Conservation (phyloP, 176 grass and related monocot species). For the Panicum miliaceum region DNA sequence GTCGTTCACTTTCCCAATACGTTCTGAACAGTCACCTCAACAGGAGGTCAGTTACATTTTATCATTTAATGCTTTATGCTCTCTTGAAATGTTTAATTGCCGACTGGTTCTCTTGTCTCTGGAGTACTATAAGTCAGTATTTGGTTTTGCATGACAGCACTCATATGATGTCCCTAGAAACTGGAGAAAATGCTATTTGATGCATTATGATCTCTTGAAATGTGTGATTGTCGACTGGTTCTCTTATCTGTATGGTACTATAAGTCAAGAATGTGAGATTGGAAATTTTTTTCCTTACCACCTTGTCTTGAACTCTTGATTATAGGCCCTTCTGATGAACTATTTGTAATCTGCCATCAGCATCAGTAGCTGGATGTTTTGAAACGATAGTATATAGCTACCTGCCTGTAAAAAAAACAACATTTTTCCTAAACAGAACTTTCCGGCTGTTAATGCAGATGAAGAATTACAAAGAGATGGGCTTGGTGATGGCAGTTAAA, state of each 20-base stretch:
- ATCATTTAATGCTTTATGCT: constrained; percentile 20
- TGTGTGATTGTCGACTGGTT: background rate
- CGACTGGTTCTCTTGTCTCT: background rate
- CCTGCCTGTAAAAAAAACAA: background rate
- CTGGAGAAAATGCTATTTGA: background rate
- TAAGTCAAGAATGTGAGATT: background rate
- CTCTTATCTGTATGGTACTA: no score
- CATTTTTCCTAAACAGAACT: background rate
- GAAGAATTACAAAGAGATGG: constrained; percentile 87
- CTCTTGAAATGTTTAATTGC: background rate
- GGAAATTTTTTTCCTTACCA: background rate
- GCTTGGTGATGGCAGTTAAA: constrained; percentile 68
- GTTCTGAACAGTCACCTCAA: constrained; percentile 57
- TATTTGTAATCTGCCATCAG: background rate
- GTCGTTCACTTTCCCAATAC: constrained; percentile 78
- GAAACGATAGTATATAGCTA: background rate
- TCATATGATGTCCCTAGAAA: background rate
- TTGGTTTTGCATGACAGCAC: background rate
- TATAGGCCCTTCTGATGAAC: background rate
- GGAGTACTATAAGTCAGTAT: background rate
- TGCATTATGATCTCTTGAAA: constrained; percentile 21
- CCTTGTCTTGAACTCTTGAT: background rate
- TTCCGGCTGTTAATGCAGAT: constrained; percentile 51
- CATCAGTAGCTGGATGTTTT: background rate
- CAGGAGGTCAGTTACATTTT: constrained; percentile 60